Evolutionary conservation across 805 yeast genomes (phyloP).

Genomic region (Kuraishia ogatae): DNA sequence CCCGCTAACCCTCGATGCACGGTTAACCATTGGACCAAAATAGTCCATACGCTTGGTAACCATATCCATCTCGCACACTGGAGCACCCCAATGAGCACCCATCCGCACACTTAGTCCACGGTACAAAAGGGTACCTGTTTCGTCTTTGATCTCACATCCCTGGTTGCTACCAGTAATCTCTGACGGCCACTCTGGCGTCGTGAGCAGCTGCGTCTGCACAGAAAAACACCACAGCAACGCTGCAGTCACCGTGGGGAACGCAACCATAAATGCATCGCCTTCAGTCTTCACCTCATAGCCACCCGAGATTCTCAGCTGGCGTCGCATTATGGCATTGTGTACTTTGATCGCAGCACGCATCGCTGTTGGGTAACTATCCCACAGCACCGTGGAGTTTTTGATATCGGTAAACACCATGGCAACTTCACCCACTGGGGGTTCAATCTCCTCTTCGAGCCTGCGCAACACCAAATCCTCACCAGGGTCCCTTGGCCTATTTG

Average conservation of each 20-base stretch:
- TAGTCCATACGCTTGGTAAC: slow-evolving; percentile 97
- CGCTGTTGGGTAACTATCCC: slow-evolving; percentile 90
- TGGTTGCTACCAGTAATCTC: slow-evolving; percentile 81
- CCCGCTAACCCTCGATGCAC: slow-evolving; percentile 88
- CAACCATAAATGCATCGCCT: slow-evolving; percentile 98
- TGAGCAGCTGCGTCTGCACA: slow-evolving; percentile 75
- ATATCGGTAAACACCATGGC: slow-evolving; percentile 98
- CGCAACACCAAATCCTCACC: slow-evolving; percentile 69
- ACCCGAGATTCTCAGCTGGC: slow-evolving; percentile 85
- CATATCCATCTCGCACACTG: slow-evolving; percentile 91
- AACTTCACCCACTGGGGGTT: slow-evolving; percentile 89
- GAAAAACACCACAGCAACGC: slow-evolving; percentile 93
- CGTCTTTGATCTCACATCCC: slow-evolving; percentile 72
- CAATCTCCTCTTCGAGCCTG: slow-evolving; percentile 80
- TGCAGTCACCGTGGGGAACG: slow-evolving; percentile 85
- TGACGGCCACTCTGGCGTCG: slow-evolving; percentile 88
- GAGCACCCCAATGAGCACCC: slow-evolving; percentile 98
- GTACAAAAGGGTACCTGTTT: slow-evolving; percentile 49
- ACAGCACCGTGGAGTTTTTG: slow-evolving; percentile 82
- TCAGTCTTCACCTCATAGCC: slow-evolving; percentile 98
- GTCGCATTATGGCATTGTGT: slow-evolving; percentile 90
- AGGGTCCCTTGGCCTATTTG: slow-evolving; percentile 28
- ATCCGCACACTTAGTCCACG: slow-evolving; percentile 91
- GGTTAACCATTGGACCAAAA: slow-evolving; percentile 96
- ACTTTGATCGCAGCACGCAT: slow-evolving; percentile 96